Percentiles rank a stretch among this genome's conserved stretches.
Evolutionary conservation across 163 green algal species (phyloP).

Genomic region (Scenedesmus sp.): DNA sequence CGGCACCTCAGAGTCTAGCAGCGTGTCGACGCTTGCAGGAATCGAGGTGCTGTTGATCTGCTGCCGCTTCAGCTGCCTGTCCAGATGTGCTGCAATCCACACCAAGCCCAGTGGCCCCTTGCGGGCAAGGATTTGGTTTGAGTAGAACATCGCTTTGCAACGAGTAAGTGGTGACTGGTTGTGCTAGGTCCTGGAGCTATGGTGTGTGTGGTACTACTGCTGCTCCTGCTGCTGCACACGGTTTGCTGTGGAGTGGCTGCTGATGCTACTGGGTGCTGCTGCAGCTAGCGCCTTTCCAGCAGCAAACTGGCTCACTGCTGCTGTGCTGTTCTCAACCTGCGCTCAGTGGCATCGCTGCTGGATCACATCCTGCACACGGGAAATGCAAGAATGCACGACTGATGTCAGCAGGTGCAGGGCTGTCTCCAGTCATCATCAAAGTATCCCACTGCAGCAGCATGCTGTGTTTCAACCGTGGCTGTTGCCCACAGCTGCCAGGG

Average conservation of each 20-base stretch:
- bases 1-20: conserved; percentile 93
- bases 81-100: conserved; percentile 96
- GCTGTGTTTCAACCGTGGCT: not conserved
- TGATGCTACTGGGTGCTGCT: not conserved
- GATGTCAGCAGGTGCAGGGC: not conserved
- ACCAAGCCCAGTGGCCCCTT: conserved; percentile 93
- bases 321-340: not conserved
- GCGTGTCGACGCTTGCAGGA: conserved; percentile 80
- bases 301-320: not conserved
- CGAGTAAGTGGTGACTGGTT: not conserved
- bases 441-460: not conserved
- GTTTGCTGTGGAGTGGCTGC: not conserved
- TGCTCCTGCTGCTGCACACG: not conserved
- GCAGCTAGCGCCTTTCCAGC: not conserved
- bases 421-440: no score
- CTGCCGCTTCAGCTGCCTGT: conserved; percentile 86
- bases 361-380: not conserved
- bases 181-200: not conserved
- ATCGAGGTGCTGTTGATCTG: conserved; percentile 79
- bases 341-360: not conserved
- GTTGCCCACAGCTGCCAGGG: no score
- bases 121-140: conserved; percentile 89
- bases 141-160: conserved; percentile 87
- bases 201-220: not conserved
- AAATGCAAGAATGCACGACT: not conserved